These are phyloP conservation scores for Calendula officinalis DNA, from an alignment of 129 eudicot genomes.

Conservation along the genomic window DNA sequence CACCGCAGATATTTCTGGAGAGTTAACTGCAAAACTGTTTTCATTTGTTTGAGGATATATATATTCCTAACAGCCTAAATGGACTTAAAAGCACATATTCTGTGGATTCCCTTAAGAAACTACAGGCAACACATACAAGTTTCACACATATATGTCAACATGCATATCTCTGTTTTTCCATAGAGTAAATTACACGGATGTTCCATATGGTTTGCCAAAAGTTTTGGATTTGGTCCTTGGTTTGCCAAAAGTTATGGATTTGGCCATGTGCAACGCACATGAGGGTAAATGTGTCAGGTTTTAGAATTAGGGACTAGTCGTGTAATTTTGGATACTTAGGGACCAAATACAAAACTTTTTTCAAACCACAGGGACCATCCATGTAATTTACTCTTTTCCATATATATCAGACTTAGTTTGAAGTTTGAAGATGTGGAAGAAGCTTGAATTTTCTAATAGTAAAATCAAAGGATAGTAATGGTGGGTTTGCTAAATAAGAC, in stretches of 20 bases:
- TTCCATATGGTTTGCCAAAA: no score
- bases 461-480: constrained; percentile 7
- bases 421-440: no score
- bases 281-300: no score
- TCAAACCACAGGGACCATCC: no score
- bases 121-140: not conserved
- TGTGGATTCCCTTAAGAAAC: not conserved
- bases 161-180: constrained; percentile 9
- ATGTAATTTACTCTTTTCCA: no score
- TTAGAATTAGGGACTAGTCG: no score
- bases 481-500: not conserved
- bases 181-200: not conserved
- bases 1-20: not conserved
- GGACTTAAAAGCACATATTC: constrained; percentile 11
- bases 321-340: no score
- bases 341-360: no score
- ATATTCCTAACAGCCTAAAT: not conserved
- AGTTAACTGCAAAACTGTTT: not conserved
- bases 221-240: no score
- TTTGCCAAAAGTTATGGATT: no score
- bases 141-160: not conserved
- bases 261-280: no score
- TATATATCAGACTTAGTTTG: no score
- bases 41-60: not conserved
- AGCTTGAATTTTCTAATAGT: not conserved